phyloP scores from a whole-genome alignment of 1,284 basidiomycete species.

The Bondarzewia mesenterica region DNA sequence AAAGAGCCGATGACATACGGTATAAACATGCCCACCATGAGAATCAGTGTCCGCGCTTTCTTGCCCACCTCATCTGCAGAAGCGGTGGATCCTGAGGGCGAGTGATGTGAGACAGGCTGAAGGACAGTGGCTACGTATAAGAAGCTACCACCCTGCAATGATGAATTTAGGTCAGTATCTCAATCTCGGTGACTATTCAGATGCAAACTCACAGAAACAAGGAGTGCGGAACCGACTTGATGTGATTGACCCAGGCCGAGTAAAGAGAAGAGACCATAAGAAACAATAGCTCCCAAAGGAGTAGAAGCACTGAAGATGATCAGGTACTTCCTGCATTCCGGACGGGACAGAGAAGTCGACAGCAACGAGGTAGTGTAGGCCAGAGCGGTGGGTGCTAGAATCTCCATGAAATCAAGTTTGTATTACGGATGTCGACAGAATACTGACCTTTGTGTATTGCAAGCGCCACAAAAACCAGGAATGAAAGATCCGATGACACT shows the following conservation, averaged over 20 bases:
- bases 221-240: slow-evolving; percentile 44
- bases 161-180: neutral
- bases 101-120: slow-evolving; percentile 56
- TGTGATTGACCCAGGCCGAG: slow-evolving; percentile 35
- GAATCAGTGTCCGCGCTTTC: slow-evolving; percentile 39
- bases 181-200: neutral
- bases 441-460: slow-evolving; percentile 79
- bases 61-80: slow-evolving; percentile 39
- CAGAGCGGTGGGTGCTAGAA: slow-evolving; percentile 81
- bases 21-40: slow-evolving; percentile 64
- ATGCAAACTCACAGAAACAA: slow-evolving; percentile 60
- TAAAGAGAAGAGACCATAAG: slow-evolving; percentile 56
- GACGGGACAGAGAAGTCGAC: slow-evolving; percentile 58
- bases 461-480: slow-evolving; percentile 83
- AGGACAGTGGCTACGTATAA: slow-evolving; percentile 90
- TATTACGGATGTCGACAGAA: neutral
- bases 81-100: slow-evolving; percentile 21
- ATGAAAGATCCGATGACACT: slow-evolving; percentile 42
- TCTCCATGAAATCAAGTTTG: slow-evolving; percentile 6
- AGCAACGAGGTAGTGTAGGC: slow-evolving; percentile 78
- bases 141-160: slow-evolving; percentile 82
- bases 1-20: slow-evolving; percentile 47
- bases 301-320: slow-evolving; percentile 77
- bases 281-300: slow-evolving; percentile 65
- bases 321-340: slow-evolving; percentile 67